Base-by-base conservation (phyloP, 2,329 filamentous ascomycete genomes). In the Dactylonectria estremocensis region DNA sequence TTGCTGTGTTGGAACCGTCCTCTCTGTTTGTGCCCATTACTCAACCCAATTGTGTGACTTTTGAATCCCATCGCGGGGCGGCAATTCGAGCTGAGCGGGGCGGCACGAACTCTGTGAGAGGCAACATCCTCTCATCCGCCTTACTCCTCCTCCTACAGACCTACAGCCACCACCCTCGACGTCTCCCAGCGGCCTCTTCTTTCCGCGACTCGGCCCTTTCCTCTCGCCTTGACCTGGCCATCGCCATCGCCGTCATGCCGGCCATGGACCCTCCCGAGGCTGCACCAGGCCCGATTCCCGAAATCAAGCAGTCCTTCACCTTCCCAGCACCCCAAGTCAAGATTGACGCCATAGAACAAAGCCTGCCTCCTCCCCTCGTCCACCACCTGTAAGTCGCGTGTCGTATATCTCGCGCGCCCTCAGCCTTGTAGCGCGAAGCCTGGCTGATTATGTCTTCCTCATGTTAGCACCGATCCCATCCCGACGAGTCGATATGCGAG, bases 401-500 rank as follows among this genome's bases (percentile, higher is more conserved):
- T 28, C 24, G 7, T 7, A 28, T 7, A 28, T 28, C 4, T 7
- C 24, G 24, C 46, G 20, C 48, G 50, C 52, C 57, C 45, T 37
- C 54, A 45, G 46, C 52, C 48, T 58, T 13, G 33, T 58, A 28
- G 24, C 48, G 43, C n/a, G 14, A 35, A 45, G 4, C 57, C 50
- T 71, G 53, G 66, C 57, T 66, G 24, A 64, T 54, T 22, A 40
- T 14, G 24, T 22, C 35, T 24, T 33, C 43, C 22, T 50, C 40
- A 61, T 52, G 33, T 2, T 70, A 88, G 85, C 58, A 84, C 85
- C 56, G 83, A 85, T 20, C 83, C 84, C 40, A 76, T 80, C 20
- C 72, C 77, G 49, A 67, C 80, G 33, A 77, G 78, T 48, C 79
- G 81, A 58, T 88, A 82, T 72, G 82, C 84, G 61, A 90, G 87